phyloP scores from a whole-genome alignment of 768 basidiomycete genomes.

The Auricularia cornea region DNA sequence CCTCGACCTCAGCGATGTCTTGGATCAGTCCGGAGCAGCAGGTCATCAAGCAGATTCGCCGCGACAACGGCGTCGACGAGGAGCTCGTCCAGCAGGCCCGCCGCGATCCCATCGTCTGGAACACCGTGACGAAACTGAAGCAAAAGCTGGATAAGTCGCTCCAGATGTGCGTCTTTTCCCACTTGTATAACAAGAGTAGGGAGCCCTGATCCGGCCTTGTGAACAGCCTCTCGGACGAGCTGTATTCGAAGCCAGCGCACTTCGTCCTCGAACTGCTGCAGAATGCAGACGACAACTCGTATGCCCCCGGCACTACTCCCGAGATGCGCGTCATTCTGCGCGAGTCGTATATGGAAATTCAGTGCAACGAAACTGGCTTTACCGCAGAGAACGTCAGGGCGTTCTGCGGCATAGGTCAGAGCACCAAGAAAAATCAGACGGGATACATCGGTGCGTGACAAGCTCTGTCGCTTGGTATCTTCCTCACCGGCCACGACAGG shows the following conservation, averaged over 20 bases:
- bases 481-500: conserved; percentile 9
- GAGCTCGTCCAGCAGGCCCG: not conserved
- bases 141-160: not conserved
- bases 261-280: conserved; percentile 22
- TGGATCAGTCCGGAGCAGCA: not conserved
- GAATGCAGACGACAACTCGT: conserved; percentile 21
- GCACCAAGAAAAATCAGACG: conserved; percentile 14
- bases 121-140: not conserved
- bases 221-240: conserved; percentile 10
- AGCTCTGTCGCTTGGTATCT: not conserved
- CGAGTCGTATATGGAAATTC: conserved; percentile 7
- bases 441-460: conserved; percentile 8
- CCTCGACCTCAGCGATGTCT: not conserved
- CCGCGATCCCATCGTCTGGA: not conserved
- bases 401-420: conserved; percentile 18
- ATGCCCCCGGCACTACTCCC: not conserved
- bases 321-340: conserved; percentile 6
- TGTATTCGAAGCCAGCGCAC: conserved; percentile 19
- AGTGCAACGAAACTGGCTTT: conserved; percentile 20
- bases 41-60: not conserved
- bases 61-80: not conserved
- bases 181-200: not conserved
- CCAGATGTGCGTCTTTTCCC: not conserved
- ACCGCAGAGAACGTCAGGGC: conserved; percentile 14
- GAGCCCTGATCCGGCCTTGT: not conserved